These are phyloP conservation scores for Talaromyces proteolyticus DNA, from an alignment of 495 filamentous ascomycete genomes.

Conservation along the genomic window DNA sequence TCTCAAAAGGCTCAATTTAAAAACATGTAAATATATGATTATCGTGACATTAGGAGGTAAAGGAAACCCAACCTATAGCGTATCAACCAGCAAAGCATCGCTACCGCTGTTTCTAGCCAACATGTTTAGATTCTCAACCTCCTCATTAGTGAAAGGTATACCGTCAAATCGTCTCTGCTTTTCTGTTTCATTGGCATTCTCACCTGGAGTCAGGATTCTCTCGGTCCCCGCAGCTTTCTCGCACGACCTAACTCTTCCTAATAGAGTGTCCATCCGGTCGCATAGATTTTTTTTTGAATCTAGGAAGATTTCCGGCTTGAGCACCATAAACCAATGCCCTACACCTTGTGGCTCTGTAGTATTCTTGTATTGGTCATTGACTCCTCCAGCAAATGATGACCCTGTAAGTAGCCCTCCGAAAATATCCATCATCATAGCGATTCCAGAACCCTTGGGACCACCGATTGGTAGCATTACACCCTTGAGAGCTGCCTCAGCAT, in stretches of 20 bases:
- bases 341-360: constrained; percentile 14
- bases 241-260: not conserved
- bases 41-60: too few species aligned
- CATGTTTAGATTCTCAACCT: not conserved
- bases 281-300: not conserved
- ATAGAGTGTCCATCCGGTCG: not conserved
- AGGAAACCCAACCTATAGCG: too few species aligned
- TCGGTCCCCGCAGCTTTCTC: constrained; percentile 55
- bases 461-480: constrained; percentile 23
- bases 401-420: constrained; percentile 20
- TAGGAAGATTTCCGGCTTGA: constrained; percentile 22
- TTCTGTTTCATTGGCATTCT: constrained; percentile 12
- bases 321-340: constrained; percentile 23
- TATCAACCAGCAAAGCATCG: not conserved
- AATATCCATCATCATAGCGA: constrained; percentile 29
- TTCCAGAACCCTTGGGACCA: constrained; percentile 22
- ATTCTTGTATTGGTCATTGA: constrained; percentile 20
- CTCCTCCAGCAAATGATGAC: constrained; percentile 23
- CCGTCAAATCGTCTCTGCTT: not conserved
- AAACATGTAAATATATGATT: too few species aligned
- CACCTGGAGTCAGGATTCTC: constrained; percentile 59
- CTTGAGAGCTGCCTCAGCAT: constrained; percentile 17
- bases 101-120: not conserved
- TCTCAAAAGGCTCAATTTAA: too few species aligned
- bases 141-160: not conserved